phyloP scores from a whole-genome alignment of 2,329 filamentous ascomycete species.

The Dendrostoma leiphaemia region DNA sequence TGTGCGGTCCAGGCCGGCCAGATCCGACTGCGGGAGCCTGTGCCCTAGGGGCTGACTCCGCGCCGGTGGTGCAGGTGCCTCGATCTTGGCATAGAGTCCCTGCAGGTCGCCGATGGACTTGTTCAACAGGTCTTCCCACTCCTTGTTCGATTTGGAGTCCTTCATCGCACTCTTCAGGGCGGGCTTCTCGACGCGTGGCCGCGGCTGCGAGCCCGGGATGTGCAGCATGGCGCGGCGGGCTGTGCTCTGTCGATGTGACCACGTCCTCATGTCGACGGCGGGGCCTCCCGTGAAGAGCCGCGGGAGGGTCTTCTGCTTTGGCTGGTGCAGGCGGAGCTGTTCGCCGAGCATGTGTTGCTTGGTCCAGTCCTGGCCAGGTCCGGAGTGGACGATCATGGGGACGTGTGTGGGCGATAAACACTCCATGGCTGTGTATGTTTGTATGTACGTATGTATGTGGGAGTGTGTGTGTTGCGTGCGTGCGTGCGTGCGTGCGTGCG shows the following conservation, averaged over 20 bases:
- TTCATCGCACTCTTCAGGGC: constrained; percentile 2
- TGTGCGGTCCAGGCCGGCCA: constrained; percentile 2
- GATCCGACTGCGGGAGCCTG: neutral
- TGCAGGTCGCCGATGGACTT: constrained; percentile 8
- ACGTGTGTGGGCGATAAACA: constrained; percentile 9
- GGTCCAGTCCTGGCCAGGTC: constrained; percentile 13
- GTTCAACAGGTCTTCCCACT: constrained; percentile 13
- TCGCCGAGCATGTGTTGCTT: constrained; percentile 14
- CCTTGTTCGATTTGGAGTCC: neutral
- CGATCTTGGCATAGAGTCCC: constrained; percentile 8
- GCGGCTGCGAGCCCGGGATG: neutral
- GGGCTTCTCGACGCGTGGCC: constrained; percentile 3
- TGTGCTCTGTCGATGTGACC: neutral
- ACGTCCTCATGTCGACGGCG: constrained; percentile 9
- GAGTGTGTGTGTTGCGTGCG: neutral
- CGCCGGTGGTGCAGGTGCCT: neutral
- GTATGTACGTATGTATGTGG: neutral
- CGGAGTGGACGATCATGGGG: constrained; percentile 13
- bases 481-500: no score
- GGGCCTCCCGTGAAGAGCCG: neutral
- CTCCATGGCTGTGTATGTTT: constrained; percentile 9
- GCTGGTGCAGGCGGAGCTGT: neutral
- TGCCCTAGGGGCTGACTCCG: neutral
- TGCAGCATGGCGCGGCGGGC: neutral
- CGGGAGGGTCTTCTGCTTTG: neutral